Base-by-base conservation (phyloP, 2,329 filamentous ascomycete genomes). In the Lecanicillium sp. region DNA sequence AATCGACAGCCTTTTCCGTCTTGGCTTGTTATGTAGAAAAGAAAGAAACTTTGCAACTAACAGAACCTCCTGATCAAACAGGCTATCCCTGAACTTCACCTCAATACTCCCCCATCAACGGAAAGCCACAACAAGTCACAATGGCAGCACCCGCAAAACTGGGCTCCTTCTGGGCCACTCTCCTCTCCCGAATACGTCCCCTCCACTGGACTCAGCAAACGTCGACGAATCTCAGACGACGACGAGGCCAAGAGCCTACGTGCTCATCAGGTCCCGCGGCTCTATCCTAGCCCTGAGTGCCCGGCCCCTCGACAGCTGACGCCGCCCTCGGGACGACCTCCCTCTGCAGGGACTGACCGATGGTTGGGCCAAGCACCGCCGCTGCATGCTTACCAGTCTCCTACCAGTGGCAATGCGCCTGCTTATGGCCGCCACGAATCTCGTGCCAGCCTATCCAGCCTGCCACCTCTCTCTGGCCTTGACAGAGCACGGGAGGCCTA, bases 111-210 rank as follows among this genome's bases (percentile, higher is more conserved):
- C 50, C 41, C n/a, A n/a, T 20, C 33, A 11, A 13, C 33, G 15
- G 33, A 35, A 4, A 20, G 12, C 4, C 33, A 19, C 17, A 20
- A 12, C 14, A 35, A 25, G 14, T 49, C 34, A 61, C 58, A 44
- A 52, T 56, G 30, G 46, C 54, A 6, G 51, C 58, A 14, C 11
- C 62, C 63, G 14, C 58, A 65, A 30, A 51, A 50, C 7, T 52
- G 53, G 12, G 48, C 54, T 17, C 50, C 46, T 18, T 46, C 46
- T 38, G 56, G 50, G 35, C 47, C 51, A 38, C 45, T 54, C 42
- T 62, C 61, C 29, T 62, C 65, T 4, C 63, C 69, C 9, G 64
- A 71, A 40, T 75, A 75, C 46, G 51, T 67, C 11, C 62, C 73
- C 71, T 20, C 63, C 71, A 18, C 22, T 25, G 11, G 11, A 7